Evolutionary conservation across 352 stramenopile species (phyloP).

Genomic region (Phytophthora pisi): DNA sequence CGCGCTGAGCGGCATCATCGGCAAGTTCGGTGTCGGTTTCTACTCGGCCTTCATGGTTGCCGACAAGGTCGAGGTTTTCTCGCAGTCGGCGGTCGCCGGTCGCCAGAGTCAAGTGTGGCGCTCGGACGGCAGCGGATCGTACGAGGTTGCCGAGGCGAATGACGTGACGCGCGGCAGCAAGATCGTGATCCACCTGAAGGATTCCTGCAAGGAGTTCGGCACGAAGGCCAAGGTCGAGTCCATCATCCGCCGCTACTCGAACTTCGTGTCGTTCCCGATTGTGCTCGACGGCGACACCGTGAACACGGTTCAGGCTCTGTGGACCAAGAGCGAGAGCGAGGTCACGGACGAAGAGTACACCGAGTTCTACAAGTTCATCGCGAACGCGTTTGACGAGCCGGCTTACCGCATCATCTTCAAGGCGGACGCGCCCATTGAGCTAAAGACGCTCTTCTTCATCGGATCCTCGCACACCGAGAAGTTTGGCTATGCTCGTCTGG

Average conservation of each 20-base stretch:
- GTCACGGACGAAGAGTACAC: conserved; percentile 97
- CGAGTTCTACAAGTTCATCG: conserved; percentile 98
- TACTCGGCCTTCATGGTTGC: conserved; percentile 99
- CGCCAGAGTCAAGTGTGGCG: conserved; percentile 67
- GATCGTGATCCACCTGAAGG: conserved; percentile 98
- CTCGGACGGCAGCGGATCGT: conserved; percentile 86
- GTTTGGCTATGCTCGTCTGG: conserved; percentile 95
- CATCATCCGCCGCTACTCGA: conserved; percentile 99
- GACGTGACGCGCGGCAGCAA: conserved; percentile 93
- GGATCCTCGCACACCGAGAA: conserved; percentile 97
- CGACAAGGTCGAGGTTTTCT: conserved; percentile 95
- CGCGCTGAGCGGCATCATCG: conserved; percentile 95
- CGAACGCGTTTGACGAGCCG: conserved; percentile 95
- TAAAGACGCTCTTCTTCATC: conserved; percentile 99
- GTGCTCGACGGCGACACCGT: conserved; percentile 96
- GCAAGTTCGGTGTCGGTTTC: conserved; percentile 99
- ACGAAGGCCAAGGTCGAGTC: conserved; percentile 92
- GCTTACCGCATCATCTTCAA: conserved; percentile 97
- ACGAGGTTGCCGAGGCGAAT: conserved; percentile 68
- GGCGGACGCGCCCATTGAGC: conserved; percentile 97
- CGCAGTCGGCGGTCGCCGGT: conserved; percentile 71
- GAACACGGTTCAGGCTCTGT: conserved; percentile 99
- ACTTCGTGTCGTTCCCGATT: conserved; percentile 99
- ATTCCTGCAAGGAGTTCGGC: conserved; percentile 96
- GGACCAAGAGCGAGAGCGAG: conserved; percentile 95